phyloP scores from a whole-genome alignment of 345 rosid genomes.

The Hirschfeldia incana region DNA sequence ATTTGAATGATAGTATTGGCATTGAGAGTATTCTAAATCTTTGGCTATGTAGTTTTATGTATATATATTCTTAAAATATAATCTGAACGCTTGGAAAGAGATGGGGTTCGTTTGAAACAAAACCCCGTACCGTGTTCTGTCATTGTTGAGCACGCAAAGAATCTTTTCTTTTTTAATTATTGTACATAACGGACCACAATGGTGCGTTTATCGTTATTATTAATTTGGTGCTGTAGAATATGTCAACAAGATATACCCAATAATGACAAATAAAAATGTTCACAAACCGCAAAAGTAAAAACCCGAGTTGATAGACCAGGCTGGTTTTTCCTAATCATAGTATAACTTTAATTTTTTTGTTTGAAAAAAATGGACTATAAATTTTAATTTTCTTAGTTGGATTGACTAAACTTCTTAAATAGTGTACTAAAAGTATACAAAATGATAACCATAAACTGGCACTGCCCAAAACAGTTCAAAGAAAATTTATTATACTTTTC shows the following conservation, averaged over 20 bases:
- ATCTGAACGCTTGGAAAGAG: background rate
- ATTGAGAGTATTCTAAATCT: background rate
- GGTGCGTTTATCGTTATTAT: background rate
- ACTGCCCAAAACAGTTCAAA: no score
- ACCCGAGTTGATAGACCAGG: no score
- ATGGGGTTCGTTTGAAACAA: slow-evolving; percentile 12
- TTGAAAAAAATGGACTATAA: no score
- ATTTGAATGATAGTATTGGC: background rate
- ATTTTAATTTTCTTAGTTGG: no score
- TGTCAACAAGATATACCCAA: background rate
- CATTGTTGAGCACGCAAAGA: slow-evolving; percentile 26
- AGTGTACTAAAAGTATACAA: no score
- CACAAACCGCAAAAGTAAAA: no score
- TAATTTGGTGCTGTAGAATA: background rate
- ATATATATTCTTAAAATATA: background rate
- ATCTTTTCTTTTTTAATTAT: background rate
- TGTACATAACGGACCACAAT: background rate
- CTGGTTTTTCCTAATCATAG: no score
- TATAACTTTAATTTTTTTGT: no score
- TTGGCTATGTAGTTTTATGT: background rate
- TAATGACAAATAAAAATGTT: background rate
- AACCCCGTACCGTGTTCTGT: background rate
- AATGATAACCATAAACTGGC: no score
- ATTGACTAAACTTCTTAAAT: no score
- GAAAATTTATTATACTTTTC: no score